Percentiles rank a stretch among this genome's conserved stretches.
phyloP scores from a whole-genome alignment of 2,329 filamentous ascomycete species.

The Colletotrichum tropicale region DNA sequence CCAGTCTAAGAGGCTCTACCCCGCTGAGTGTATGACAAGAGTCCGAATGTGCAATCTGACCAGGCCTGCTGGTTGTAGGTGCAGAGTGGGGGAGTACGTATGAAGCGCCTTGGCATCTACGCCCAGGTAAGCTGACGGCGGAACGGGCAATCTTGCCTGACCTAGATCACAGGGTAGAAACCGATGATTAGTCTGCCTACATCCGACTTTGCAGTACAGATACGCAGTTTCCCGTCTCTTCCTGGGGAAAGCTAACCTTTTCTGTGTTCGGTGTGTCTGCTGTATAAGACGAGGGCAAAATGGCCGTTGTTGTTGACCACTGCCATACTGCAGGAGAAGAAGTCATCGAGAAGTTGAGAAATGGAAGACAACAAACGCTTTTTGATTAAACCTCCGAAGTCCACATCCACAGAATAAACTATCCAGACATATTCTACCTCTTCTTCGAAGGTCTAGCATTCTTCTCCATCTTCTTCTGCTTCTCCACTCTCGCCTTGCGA shows the following conservation, averaged over 20 bases:
- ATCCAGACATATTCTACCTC: not conserved
- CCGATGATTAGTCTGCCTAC: not conserved
- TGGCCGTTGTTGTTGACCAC: too few species aligned
- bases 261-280: too few species aligned
- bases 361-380: not conserved
- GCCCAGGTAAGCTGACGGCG: not conserved
- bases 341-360: slow-evolving; percentile 23
- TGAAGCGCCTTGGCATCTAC: not conserved
- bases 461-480: slow-evolving; percentile 82
- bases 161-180: not conserved
- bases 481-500: slow-evolving; percentile 77
- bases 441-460: slow-evolving; percentile 80
- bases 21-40: not conserved
- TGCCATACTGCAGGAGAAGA: slow-evolving; percentile 9
- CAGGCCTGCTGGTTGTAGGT: not conserved
- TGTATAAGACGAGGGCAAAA: too few species aligned
- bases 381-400: not conserved
- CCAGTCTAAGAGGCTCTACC: not conserved
- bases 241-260: rapidly evolving
- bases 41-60: not conserved
- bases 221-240: not conserved
- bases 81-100: not conserved
- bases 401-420: not conserved
- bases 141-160: not conserved
- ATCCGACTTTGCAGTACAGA: not conserved